phyloP scores from a whole-genome alignment of 441 rosid species.

The Metrosideros polymorpha region DNA sequence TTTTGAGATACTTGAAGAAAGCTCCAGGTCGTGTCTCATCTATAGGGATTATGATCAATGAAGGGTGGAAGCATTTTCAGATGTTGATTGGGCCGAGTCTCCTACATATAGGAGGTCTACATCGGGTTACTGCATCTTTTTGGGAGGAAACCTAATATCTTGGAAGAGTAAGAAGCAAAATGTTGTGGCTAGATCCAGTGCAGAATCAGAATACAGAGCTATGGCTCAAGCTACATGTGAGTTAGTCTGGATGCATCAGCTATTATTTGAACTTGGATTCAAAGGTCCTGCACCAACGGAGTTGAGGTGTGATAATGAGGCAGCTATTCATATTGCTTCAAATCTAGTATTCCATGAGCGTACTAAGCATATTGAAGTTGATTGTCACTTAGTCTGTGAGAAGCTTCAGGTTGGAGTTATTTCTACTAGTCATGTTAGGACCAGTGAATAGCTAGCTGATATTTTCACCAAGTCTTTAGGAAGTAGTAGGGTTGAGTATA shows the following conservation, averaged over 20 bases:
- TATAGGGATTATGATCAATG: not conserved
- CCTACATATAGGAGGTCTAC: not conserved
- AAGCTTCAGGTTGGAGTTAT: not conserved
- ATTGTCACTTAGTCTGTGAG: not conserved
- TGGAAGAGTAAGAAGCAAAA: not conserved
- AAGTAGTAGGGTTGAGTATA: not conserved
- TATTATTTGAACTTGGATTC: too few relatives aligned
- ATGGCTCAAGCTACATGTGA: not conserved
- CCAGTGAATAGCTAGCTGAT: not conserved
- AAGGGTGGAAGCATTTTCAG: not conserved
- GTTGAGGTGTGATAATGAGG: too few relatives aligned
- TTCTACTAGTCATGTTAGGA: not conserved
- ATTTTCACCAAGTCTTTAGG: not conserved
- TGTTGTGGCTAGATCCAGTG: not conserved
- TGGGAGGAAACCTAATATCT: too few relatives aligned
- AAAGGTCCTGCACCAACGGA: too few relatives aligned
- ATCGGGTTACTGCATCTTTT: too few relatives aligned
- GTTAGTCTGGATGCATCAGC: too few relatives aligned
- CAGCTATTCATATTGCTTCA: too few relatives aligned
- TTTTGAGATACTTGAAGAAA: not conserved
- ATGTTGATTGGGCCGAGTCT: not conserved
- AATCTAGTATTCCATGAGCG: too few relatives aligned
- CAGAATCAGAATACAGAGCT: not conserved
- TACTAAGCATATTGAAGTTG: too few relatives aligned
- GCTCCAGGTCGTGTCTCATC: not conserved